Conservation (phyloP, 2,329 filamentous ascomycete genomes). For the Arthrobotrys pseudoclavata region DNA sequence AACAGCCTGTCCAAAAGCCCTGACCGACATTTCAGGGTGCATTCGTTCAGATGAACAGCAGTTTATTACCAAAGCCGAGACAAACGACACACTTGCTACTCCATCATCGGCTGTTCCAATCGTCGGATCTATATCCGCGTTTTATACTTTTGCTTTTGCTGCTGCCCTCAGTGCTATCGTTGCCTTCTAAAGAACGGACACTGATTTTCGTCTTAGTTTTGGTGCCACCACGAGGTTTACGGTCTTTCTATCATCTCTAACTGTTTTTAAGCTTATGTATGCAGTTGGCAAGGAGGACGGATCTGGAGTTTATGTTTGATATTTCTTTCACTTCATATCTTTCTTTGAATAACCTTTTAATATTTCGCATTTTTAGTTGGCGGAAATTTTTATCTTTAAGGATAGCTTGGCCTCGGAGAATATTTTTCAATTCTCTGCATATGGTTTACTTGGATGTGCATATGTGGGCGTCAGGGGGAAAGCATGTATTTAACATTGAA, state of each 20-base stretch:
- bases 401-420: not conserved
- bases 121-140: slow-evolving; percentile 33
- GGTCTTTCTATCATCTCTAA: slow-evolving; percentile 10
- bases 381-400: not conserved
- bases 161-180: slow-evolving; percentile 23
- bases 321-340: slow-evolving; percentile 19
- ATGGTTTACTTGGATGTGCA: slow-evolving; percentile 11
- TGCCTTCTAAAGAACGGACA: slow-evolving; percentile 18
- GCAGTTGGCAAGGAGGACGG: slow-evolving; percentile 7
- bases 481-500: slow-evolving; percentile 17
- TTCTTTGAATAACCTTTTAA: slow-evolving; percentile 19
- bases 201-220: not conserved
- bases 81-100: slow-evolving; percentile 38
- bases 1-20: slow-evolving; percentile 30
- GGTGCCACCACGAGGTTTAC: slow-evolving; percentile 19
- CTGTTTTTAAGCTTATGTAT: not conserved
- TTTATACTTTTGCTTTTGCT: slow-evolving; percentile 37
- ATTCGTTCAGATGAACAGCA: slow-evolving; percentile 38
- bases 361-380: not conserved
- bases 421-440: slow-evolving; percentile 3
- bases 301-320: slow-evolving; percentile 13
- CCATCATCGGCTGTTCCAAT: slow-evolving; percentile 37
- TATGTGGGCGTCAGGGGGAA: slow-evolving; percentile 1
- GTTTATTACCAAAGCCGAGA: slow-evolving; percentile 35
- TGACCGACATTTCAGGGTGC: slow-evolving; percentile 52